These are phyloP conservation scores for Earliella scabrosa DNA, from an alignment of 1,284 basidiomycete genomes.

Conservation along the genomic window DNA sequence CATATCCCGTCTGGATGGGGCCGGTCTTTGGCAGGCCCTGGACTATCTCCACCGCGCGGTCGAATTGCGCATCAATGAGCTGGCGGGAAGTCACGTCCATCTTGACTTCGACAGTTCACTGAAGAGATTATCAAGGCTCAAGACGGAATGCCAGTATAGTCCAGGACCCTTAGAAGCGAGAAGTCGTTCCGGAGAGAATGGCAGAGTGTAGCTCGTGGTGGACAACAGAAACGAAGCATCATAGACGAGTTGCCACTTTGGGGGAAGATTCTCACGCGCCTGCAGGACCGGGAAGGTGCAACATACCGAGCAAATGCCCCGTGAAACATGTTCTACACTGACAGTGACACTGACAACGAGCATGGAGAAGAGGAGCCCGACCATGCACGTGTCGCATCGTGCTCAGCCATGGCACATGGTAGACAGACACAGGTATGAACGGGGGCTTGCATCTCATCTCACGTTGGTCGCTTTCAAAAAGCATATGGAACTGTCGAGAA, in stretches of 20 bases:
- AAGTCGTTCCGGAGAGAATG: too few relatives aligned
- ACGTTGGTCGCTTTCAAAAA: too few relatives aligned
- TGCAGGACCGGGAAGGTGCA: not conserved
- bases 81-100: slow-evolving; percentile 58
- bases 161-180: too few relatives aligned
- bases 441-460: too few relatives aligned
- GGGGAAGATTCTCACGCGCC: slow-evolving; percentile 20
- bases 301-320: not conserved
- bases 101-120: not conserved
- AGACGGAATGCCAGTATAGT: not conserved
- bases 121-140: not conserved
- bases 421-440: too few relatives aligned
- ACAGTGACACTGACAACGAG: not conserved
- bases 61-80: slow-evolving; percentile 83
- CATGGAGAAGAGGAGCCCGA: not conserved
- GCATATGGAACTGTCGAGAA: too few relatives aligned
- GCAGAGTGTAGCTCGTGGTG: not conserved
- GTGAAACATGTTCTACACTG: not conserved
- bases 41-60: slow-evolving; percentile 93
- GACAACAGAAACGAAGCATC: slow-evolving; percentile 6
- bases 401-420: not conserved
- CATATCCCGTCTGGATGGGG: slow-evolving; percentile 95
- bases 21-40: slow-evolving; percentile 92
- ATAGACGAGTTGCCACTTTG: slow-evolving; percentile 9
- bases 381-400: too few relatives aligned